These are phyloP conservation scores for Polysphondylium violaceum DNA, from an alignment of 78 protist genomes.

Conservation along the genomic window DNA sequence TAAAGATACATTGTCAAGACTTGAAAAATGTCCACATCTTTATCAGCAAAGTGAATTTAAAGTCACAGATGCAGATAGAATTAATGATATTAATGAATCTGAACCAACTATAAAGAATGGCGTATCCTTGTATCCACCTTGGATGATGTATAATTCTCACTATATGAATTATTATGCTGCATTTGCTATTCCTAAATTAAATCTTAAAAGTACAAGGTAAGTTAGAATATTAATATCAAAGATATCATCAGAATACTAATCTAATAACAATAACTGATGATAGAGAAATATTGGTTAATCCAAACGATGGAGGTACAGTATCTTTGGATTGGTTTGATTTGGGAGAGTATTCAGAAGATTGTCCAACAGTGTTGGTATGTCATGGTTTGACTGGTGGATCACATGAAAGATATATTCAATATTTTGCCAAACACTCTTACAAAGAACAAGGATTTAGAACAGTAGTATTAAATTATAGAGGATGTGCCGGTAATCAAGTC, in stretches of 20 bases:
- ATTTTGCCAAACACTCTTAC: constrained; percentile 44
- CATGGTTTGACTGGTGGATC: constrained; percentile 73
- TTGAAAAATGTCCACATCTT: constrained; percentile 35
- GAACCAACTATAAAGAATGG: constrained; percentile 52
- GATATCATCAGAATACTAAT: not conserved
- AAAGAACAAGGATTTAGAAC: constrained; percentile 46
- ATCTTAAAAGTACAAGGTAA: constrained; percentile 26
- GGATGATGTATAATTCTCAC: constrained; percentile 33
- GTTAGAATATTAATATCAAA: not conserved
- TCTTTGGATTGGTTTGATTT: constrained; percentile 58
- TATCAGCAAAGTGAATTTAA: constrained; percentile 6
- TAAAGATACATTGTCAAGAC: not conserved
- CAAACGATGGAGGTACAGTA: constrained; percentile 63
- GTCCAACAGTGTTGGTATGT: constrained; percentile 27
- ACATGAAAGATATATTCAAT: constrained; percentile 52
- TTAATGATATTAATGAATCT: constrained; percentile 10
- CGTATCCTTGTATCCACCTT: constrained; percentile 61
- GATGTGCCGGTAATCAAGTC: constrained; percentile 53
- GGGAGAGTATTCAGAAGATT: constrained; percentile 45
- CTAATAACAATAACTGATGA: no score
- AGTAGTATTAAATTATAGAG: constrained; percentile 64
- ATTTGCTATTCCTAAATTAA: constrained; percentile 21
- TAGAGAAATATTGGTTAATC: constrained; percentile 25
- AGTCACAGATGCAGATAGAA: not conserved
- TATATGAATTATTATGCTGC: constrained; percentile 58